Evolutionary conservation across 768 basidiomycete species (phyloP).

Genomic region (Candolleomyces aberdarensis): DNA sequence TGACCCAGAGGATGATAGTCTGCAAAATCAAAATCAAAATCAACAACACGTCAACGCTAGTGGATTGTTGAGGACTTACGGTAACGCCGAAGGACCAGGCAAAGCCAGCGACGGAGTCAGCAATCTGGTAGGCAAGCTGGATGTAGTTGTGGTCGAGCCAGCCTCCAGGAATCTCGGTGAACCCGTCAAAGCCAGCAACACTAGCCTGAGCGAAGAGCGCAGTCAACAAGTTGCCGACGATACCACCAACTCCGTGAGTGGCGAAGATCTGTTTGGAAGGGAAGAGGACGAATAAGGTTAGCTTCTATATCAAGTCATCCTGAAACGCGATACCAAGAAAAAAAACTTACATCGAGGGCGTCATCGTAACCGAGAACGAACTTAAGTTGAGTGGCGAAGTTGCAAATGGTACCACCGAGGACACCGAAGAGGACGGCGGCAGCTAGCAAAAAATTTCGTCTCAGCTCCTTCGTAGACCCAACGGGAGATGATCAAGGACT

Average conservation of each 20-base stretch:
- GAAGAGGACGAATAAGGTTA: too few species aligned
- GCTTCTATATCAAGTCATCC: neutral
- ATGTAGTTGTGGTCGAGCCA: conserved; percentile 83
- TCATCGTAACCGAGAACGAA: conserved; percentile 76
- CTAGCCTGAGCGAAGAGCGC: conserved; percentile 83
- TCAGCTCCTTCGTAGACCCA: neutral
- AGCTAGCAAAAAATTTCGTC: conserved; percentile 33
- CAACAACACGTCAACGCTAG: neutral
- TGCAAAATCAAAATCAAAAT: conserved; percentile 18
- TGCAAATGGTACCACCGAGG: conserved; percentile 79
- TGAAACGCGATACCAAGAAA: neutral
- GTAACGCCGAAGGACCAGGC: conserved; percentile 76
- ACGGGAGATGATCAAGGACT: conserved; percentile 21
- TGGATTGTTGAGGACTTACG: conserved; percentile 34
- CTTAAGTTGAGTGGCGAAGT: conserved; percentile 96
- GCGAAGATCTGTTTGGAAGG: conserved; percentile 71
- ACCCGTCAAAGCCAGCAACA: conserved; percentile 79
- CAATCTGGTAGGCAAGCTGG: conserved; percentile 86
- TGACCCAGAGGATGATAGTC: conserved; percentile 82
- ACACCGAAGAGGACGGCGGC: conserved; percentile 87
- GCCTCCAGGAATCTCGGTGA: conserved; percentile 65
- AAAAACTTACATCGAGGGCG: conserved; percentile 62
- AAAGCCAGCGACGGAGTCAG: conserved; percentile 64
- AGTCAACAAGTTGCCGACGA: conserved; percentile 82
- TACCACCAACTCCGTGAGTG: conserved; percentile 73